phyloP scores from a whole-genome alignment of 73 alveolate genomes.

The Paramecium caudatum region DNA sequence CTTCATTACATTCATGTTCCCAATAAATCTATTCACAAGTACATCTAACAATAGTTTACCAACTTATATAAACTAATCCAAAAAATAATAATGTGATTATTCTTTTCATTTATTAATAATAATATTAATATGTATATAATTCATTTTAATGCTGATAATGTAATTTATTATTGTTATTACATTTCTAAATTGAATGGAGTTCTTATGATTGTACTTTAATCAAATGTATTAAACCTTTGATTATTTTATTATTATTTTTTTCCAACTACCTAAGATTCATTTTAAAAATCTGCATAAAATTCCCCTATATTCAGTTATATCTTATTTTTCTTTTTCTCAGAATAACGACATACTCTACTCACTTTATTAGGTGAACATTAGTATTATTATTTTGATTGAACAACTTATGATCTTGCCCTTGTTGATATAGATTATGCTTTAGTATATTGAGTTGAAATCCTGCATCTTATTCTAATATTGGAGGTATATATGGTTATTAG shows the following conservation, averaged over 20 bases:
- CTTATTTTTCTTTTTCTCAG: not conserved
- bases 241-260: slow-evolving; percentile 34
- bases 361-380: slow-evolving; percentile 15
- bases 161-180: too few species aligned
- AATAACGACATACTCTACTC: slow-evolving; percentile 7
- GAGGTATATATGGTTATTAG: slow-evolving; percentile 13
- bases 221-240: not conserved
- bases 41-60: not conserved
- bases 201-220: not conserved
- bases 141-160: too few species aligned
- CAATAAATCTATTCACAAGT: slow-evolving; percentile 1
- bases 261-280: slow-evolving; percentile 41
- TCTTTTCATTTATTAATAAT: too few species aligned
- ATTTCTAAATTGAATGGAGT: slow-evolving; percentile 37
- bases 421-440: not conserved
- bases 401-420: slow-evolving; percentile 39
- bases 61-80: too few species aligned
- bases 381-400: not conserved
- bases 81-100: too few species aligned
- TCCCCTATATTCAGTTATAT: slow-evolving; percentile 14
- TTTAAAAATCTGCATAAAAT: slow-evolving; percentile 52
- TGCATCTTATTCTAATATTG: slow-evolving; percentile 50
- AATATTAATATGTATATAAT: too few species aligned
- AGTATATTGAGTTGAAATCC: slow-evolving; percentile 43
- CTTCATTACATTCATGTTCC: slow-evolving; percentile 6